These are phyloP conservation scores for Scedosporium minutisporum DNA, from an alignment of 2,329 filamentous ascomycete genomes.

Conservation along the genomic window DNA sequence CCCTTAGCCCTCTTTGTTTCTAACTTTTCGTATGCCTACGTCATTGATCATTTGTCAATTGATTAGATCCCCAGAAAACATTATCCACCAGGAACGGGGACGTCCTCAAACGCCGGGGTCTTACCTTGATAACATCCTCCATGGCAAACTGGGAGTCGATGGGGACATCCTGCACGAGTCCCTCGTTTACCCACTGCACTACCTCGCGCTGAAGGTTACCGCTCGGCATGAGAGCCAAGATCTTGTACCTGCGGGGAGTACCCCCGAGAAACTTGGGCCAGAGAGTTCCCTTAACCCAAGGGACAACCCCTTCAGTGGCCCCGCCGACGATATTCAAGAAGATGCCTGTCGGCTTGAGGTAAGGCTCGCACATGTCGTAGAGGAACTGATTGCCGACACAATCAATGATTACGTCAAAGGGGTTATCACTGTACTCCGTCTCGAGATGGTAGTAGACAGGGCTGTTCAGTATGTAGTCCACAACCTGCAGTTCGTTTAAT, in stretches of 20 bases:
- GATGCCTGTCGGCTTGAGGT: conserved; percentile 13
- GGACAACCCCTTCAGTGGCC: conserved; percentile 7
- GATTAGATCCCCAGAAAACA: too few relatives aligned
- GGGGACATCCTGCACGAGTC: conserved; percentile 10
- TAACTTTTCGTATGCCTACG: conserved; percentile 13
- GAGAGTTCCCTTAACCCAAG: conserved; percentile 12
- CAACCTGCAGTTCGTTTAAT: conserved; percentile 9
- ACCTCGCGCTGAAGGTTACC: conserved; percentile 7
- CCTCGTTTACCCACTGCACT: conserved; percentile 8
- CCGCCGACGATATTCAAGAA: conserved; percentile 16
- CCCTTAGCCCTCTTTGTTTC: conserved; percentile 11
- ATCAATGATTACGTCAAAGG: conserved; percentile 15
- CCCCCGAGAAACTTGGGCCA: conserved; percentile 13
- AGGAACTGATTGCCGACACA: conserved; percentile 15
- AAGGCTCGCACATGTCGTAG: conserved; percentile 13
- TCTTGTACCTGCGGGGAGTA: conserved; percentile 11
- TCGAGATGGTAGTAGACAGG: conserved; percentile 12
- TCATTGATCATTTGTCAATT: not conserved
- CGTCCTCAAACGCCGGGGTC: not conserved
- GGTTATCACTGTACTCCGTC: not conserved
- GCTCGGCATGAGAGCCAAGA: conserved; percentile 5
- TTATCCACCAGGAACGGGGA: too few relatives aligned
- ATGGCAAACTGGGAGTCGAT: conserved; percentile 13
- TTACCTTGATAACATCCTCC: conserved; percentile 11
- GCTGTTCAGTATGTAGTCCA: conserved; percentile 14